A percentile compares a stretch with the other conserved stretches of the same genome.
phyloP scores from a whole-genome alignment of 495 filamentous ascomycete species.

The Penicillium cosmopolitanum region DNA sequence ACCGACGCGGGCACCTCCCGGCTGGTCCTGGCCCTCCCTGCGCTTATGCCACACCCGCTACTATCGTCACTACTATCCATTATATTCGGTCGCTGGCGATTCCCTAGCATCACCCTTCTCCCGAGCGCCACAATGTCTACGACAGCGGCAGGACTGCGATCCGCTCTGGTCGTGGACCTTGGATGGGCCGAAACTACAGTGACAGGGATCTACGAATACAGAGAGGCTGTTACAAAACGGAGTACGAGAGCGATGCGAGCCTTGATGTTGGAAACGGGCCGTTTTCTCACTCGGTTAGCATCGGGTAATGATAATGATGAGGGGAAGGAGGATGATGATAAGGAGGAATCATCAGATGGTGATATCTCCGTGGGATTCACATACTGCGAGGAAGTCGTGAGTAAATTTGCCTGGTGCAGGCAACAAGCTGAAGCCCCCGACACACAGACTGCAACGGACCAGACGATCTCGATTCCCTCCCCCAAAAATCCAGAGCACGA shows the following conservation, averaged over 20 bases:
- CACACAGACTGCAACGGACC: not conserved
- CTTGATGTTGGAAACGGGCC: conserved; percentile 69
- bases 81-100: conserved; percentile 77
- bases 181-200: conserved; percentile 89
- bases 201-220: conserved; percentile 84
- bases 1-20: conserved; percentile 74
- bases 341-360: conserved; percentile 17
- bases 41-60: conserved; percentile 75
- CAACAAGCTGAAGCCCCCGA: conserved; percentile 23
- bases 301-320: conserved; percentile 18
- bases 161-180: conserved; percentile 81
- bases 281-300: conserved; percentile 55
- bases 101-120: conserved; percentile 80
- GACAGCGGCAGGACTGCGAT: conserved; percentile 80
- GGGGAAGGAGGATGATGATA: conserved; percentile 14
- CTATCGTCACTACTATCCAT: conserved; percentile 74
- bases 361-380: conserved; percentile 63
- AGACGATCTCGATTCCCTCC: conserved; percentile 45
- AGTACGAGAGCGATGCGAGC: conserved; percentile 74
- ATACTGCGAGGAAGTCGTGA: conserved; percentile 76
- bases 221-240: conserved; percentile 68
- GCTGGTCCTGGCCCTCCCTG: conserved; percentile 74
- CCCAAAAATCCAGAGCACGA: conserved; percentile 43
- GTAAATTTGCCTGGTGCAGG: conserved; percentile 78
- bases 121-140: conserved; percentile 70